A percentile compares a stretch with the other conserved stretches of the same genome.
Evolutionary conservation across 331 rosid species (phyloP).

Genomic region (Prunus yedoensis): DNA sequence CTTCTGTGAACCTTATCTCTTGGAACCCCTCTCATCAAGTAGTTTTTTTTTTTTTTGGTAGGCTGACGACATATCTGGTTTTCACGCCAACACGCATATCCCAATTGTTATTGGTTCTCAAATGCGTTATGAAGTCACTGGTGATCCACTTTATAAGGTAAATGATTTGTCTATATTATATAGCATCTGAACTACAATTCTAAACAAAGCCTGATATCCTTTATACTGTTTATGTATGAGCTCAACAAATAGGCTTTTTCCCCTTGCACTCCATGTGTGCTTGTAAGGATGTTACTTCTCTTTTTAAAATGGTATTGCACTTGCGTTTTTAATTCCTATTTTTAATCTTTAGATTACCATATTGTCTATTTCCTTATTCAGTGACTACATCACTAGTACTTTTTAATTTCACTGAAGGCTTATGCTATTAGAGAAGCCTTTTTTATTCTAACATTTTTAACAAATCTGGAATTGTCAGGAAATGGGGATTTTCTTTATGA

Average conservation of each 20-base stretch:
- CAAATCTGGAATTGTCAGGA: constrained; percentile 39
- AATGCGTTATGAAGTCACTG: constrained; percentile 79
- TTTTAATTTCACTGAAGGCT: background rate
- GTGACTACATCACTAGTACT: background rate
- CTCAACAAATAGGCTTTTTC: background rate
- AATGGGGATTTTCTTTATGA: constrained; percentile 68
- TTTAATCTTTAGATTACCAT: background rate
- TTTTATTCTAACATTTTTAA: background rate
- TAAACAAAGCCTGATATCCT: constrained; percentile 7
- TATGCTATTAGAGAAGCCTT: background rate
- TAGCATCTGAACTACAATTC: constrained; percentile 1
- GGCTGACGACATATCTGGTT: constrained; percentile 69
- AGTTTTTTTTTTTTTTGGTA: constrained; percentile 21
- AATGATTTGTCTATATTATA: background rate
- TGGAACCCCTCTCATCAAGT: background rate
- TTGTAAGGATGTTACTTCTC: background rate
- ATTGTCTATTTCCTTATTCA: background rate
- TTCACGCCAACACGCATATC: constrained; percentile 85
- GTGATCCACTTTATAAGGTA: constrained; percentile 89
- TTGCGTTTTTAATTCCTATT: background rate
- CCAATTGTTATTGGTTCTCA: constrained; percentile 87
- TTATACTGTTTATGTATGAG: background rate
- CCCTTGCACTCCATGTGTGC: background rate
- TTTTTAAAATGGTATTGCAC: background rate
- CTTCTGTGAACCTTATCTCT: background rate